phyloP scores from a whole-genome alignment of 2,329 filamentous ascomycete species.

The Ceratocystis alfenasii region DNA sequence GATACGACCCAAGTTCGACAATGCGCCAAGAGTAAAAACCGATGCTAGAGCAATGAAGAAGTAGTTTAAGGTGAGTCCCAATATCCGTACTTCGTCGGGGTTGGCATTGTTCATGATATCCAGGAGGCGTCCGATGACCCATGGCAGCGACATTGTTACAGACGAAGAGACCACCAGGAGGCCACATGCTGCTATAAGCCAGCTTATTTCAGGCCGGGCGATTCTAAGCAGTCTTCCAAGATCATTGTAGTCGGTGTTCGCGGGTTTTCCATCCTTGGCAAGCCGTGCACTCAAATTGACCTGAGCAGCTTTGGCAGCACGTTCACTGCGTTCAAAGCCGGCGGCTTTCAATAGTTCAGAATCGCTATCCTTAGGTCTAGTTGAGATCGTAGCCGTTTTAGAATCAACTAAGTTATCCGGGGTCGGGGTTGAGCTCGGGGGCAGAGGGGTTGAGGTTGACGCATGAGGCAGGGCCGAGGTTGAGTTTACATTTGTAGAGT shows the following conservation, averaged over 20 bases:
- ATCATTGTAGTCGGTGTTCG: conserved; percentile 49
- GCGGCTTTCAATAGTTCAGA: conserved; percentile 34
- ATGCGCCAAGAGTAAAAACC: conserved; percentile 70
- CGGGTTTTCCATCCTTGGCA: conserved; percentile 62
- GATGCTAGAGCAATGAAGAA: conserved; percentile 74
- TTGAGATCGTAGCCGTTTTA: conserved; percentile 11
- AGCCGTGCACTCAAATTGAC: conserved; percentile 80
- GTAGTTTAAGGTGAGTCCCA: conserved; percentile 72
- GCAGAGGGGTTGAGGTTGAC: conserved; percentile 8
- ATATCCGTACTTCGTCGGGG: conserved; percentile 55
- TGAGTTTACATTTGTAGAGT: neutral
- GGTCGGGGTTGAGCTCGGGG: conserved; percentile 12
- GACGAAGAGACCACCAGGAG: conserved; percentile 80
- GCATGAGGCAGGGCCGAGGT: conserved; percentile 10
- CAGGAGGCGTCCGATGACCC: conserved; percentile 90
- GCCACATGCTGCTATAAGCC: conserved; percentile 66
- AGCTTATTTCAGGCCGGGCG: conserved; percentile 69
- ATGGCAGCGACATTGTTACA: conserved; percentile 92
- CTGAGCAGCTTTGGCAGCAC: conserved; percentile 73
- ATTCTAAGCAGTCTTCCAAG: conserved; percentile 82
- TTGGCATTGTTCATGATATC: conserved; percentile 66
- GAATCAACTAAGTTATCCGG: conserved; percentile 8
- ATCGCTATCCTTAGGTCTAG: conserved; percentile 26
- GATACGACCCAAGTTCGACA: conserved; percentile 86
- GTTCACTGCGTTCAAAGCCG: conserved; percentile 59